Percentiles rank a stretch among this genome's conserved stretches.
phyloP scores from a whole-genome alignment of 805 yeast species.

The Isabelozyma gotoi region DNA sequence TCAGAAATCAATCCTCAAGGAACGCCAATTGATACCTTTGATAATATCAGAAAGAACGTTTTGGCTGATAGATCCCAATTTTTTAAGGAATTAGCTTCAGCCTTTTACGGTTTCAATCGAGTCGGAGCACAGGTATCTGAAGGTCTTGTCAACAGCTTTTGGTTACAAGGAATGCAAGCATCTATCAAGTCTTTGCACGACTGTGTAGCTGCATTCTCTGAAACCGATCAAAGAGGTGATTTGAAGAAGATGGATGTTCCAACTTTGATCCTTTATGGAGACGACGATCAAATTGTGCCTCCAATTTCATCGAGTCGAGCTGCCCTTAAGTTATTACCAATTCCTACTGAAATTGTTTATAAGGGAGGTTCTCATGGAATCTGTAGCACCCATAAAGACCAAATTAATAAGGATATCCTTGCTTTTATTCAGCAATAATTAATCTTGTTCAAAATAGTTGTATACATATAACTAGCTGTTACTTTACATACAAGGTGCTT shows the following conservation, averaged over 20 bases:
- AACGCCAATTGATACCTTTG: conserved; percentile 11
- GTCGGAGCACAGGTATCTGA: conserved; percentile 4
- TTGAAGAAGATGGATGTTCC: conserved; percentile 12
- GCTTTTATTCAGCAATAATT: conserved; percentile 5
- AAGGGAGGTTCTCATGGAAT: conserved; percentile 13
- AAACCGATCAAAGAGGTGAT: conserved; percentile 12
- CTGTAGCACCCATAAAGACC: conserved; percentile 12
- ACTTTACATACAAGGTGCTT: no score
- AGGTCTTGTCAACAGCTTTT: conserved; percentile 12
- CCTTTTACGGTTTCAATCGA: conserved; percentile 11
- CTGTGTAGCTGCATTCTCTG: conserved; percentile 13
- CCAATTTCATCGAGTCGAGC: conserved; percentile 12
- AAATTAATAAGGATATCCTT: conserved; percentile 9
- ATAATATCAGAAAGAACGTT: conserved; percentile 10
- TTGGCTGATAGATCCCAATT: conserved; percentile 13
- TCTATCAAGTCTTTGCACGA: conserved; percentile 13
- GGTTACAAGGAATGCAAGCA: conserved; percentile 16
- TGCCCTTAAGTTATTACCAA: conserved; percentile 12
- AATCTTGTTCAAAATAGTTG: no score
- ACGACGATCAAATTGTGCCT: conserved; percentile 13
- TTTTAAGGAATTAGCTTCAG: conserved; percentile 12
- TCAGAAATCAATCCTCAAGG: conserved; percentile 9
- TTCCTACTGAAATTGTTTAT: conserved; percentile 7
- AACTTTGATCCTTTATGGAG: conserved; percentile 13
- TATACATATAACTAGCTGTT: no score